Percentiles rank a stretch among this genome's conserved stretches.
phyloP scores from a whole-genome alignment of 2,329 filamentous ascomycete species.

The Calcarisporium arbuscula region DNA sequence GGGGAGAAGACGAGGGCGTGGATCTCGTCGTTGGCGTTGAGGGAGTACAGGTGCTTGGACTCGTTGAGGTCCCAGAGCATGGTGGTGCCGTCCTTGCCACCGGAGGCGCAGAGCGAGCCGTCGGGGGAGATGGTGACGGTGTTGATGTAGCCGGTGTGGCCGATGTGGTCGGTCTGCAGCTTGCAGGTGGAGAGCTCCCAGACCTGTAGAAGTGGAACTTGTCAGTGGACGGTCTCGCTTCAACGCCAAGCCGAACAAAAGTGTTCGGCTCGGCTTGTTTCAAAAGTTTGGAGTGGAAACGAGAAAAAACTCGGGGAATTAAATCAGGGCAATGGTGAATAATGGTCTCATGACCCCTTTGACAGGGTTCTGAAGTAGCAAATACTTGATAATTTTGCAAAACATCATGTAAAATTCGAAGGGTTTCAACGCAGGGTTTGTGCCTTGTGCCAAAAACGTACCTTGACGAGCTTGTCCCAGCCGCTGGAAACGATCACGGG shows the following conservation, averaged over 20 bases:
- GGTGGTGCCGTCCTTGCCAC: constrained; percentile 99
- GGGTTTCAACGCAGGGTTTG: constrained; percentile 3
- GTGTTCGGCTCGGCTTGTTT: neutral
- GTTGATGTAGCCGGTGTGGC: constrained; percentile 99
- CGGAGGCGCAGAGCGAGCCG: constrained; percentile 96
- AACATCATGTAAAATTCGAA: constrained; percentile 67
- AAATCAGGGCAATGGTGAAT: constrained; percentile 83
- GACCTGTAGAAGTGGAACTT: constrained; percentile 54
- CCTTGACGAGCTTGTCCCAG: constrained; percentile 99
- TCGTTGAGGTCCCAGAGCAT: constrained; percentile 99
- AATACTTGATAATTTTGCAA: constrained; percentile 86
- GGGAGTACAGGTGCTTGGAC: constrained; percentile 99
- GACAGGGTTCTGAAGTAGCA: constrained; percentile 99
- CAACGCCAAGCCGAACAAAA: neutral
- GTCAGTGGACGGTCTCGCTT: neutral
- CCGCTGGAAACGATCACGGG: constrained; percentile 97
- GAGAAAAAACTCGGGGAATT: constrained; percentile 14
- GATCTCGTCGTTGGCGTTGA: constrained; percentile 99
- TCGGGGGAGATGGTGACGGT: constrained; percentile 99
- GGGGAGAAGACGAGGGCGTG: constrained; percentile 99
- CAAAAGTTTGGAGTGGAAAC: neutral
- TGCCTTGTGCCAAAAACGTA: constrained; percentile 44
- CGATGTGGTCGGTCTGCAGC: constrained; percentile 99
- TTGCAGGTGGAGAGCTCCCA: constrained; percentile 99
- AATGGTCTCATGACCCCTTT: constrained; percentile 93